Base-by-base conservation (phyloP, 768 basidiomycete genomes). In the Termitomyces sp. region DNA sequence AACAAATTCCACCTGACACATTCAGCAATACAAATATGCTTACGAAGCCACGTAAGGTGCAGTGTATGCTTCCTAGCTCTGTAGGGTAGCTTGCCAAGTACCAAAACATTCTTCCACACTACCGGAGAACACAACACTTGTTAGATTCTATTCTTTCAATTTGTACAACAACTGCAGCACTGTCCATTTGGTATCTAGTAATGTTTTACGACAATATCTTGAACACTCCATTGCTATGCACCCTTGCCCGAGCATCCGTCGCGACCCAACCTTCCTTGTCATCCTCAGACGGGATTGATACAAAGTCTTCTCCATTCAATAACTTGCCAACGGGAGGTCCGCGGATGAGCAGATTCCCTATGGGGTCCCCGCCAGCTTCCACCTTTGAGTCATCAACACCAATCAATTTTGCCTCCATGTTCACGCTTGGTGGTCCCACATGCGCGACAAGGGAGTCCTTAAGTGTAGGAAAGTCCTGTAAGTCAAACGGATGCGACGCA, bases 361-460 rank as follows among this genome's bases (percentile, higher is more conserved):
- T 70, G 2, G 90, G 90, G 63, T 92, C 87, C 2, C 62, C 78
- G 2, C 88, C 90, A 2, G 64, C 71, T 67, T 91, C 91, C 8
- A 92, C 75, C 10, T 71, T 69, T 1, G 75, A 76, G 54, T 95
- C 91, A 44, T 86, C 75, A 10, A 91, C 81, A 0, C 79, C 85
- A 0, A 79, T 66, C n/a, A 98, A 77, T 67, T 93, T 88, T 6
- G 82, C 85, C 70, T 97, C 95, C 0, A 94, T 76, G 65, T 95
- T 95, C 54, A 86, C 77, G n/a, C 85, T 81, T 2, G 95, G 94
- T 3, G 93, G 86, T 4, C 94, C 94, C 13, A 83, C 81, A 64
- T 80, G 80, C 4, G 79, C 77, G 32, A 63, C 58, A 5, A 70
- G 63, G 20, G 70, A 68, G n/a, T 69, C 69, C 0, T 67, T 66